Evolutionary conservation across 2,329 filamentous ascomycete species (phyloP), one percentile per base, ranked within the genome.

Genomic region (Tympanopsis confertula): DNA sequence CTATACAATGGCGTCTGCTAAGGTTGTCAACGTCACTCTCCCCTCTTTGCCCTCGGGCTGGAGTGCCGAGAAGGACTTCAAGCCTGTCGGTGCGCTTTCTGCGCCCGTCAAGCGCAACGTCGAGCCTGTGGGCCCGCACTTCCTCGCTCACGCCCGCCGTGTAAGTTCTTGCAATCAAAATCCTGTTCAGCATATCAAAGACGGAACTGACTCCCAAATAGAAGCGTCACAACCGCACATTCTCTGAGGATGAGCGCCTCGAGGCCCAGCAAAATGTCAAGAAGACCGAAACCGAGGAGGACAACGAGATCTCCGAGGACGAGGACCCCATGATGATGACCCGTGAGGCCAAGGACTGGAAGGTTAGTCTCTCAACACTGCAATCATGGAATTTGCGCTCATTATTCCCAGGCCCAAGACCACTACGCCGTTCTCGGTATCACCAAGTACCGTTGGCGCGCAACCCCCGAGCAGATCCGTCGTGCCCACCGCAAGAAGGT

Each of bases 401-500:
- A 28, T n/a, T n/a, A n/a, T 28, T n/a, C 44, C 36, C 46, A 93
- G 85, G 72, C 70, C 48, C 91, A 98, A 78, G 91, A 98, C 57
- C 91, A 98, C 68, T 98, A 98, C 65, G 87, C 91, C 52, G 84
- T 98, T 39, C 81, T 98, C 41, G 91, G 91, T 45, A 69, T 98
- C 46, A 83, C 82, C 57, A 93, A 88, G 65, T 89, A 93, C 71
- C 83, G 91, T 53, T 91, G 73, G 69, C 85, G 77, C 63, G 93
- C 91, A 39, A 94, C 86, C 41, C 88, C 94, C 63, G 89, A 96
- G 49, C 89, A 96, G 70, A 96, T 98, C 72, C 96, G 95, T 74
- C 85, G 86, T 52, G 91, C 93, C 49, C 89, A 98, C 69, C 86
- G 91, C 69, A 95, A 94, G 78, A 98, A 98, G 82, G 91, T 98